Percentiles rank a stretch among this genome's conserved stretches.
These are phyloP conservation scores for Aspergillus intermedius DNA, from an alignment of 2,329 filamentous ascomycete genomes.

Conservation along the genomic window DNA sequence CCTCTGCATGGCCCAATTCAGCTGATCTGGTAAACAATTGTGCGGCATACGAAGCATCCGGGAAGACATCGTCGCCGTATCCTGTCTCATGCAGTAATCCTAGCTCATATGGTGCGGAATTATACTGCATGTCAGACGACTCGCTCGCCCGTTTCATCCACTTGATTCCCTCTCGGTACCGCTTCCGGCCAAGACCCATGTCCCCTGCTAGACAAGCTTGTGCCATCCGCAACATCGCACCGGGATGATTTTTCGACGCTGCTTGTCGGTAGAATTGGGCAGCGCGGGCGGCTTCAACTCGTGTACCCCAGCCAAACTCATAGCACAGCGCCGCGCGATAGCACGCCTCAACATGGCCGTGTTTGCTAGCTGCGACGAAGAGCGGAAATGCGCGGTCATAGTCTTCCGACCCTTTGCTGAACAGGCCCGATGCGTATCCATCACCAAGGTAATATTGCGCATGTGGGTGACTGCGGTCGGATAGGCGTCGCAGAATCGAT, in stretches of 20 bases:
- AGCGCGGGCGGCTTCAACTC: constrained; percentile 82
- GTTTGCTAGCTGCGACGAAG: constrained; percentile 89
- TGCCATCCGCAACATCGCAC: constrained; percentile 86
- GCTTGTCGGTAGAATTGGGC: constrained; percentile 88
- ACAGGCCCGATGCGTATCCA: constrained; percentile 87
- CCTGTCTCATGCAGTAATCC: constrained; percentile 83
- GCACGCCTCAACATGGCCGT: constrained; percentile 91
- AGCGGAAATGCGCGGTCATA: constrained; percentile 86
- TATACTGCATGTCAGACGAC: constrained; percentile 84
- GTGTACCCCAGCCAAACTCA: constrained; percentile 95
- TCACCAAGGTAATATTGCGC: constrained; percentile 97
- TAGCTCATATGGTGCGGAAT: constrained; percentile 84
- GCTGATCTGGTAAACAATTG: constrained; percentile 92
- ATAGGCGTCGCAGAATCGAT: constrained; percentile 76
- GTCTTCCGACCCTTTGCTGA: constrained; percentile 90
- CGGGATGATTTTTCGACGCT: constrained; percentile 89
- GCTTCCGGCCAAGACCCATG: constrained; percentile 66
- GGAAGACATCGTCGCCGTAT: constrained; percentile 91
- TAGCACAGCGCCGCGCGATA: constrained; percentile 93
- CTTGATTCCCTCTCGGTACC: constrained; percentile 85
- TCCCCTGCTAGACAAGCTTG: constrained; percentile 86
- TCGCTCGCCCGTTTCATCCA: constrained; percentile 94
- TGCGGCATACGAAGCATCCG: constrained; percentile 81
- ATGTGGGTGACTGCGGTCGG: constrained; percentile 87
- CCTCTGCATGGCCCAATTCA: constrained; percentile 81